Percentiles rank a stretch among this genome's conserved stretches.
These are phyloP conservation scores for Aspergillus fumigatus DNA, from an alignment of 2,329 filamentous ascomycete species.

Conservation along the genomic window DNA sequence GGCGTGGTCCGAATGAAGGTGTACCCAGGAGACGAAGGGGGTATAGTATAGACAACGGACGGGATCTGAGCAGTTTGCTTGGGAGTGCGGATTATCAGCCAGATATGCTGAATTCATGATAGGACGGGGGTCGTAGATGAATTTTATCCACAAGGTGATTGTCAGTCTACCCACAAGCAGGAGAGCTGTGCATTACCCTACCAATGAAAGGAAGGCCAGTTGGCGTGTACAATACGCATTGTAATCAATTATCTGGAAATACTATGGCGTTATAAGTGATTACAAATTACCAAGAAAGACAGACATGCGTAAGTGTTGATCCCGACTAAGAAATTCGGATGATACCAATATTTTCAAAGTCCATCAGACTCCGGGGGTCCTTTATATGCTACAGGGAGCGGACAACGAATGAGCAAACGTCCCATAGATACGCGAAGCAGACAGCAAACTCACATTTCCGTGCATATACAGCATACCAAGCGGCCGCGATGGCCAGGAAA, in stretches of 20 bases:
- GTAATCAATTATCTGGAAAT: background rate
- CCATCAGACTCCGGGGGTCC: constrained; percentile 33
- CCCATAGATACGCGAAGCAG: background rate
- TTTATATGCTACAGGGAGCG: constrained; percentile 25
- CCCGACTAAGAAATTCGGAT: background rate
- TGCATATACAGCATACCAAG: constrained; percentile 51
- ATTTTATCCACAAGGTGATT: too few relatives aligned
- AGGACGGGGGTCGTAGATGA: background rate
- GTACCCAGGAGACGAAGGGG: constrained; percentile 21
- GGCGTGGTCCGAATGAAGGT: constrained; percentile 26
- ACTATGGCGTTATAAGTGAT: background rate
- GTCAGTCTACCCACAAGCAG: too few relatives aligned
- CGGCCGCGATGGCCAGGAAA: constrained; percentile 48
- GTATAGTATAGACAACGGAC: constrained; percentile 16
- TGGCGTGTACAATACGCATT: background rate
- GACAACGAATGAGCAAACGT: background rate
- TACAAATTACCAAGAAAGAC: background rate
- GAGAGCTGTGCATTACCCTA: background rate
- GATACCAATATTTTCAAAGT: background rate
- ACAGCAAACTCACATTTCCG: constrained; percentile 42
- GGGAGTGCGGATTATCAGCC: constrained; percentile 12
- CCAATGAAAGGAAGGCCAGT: background rate
- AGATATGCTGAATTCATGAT: constrained; percentile 3
- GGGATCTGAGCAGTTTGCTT: constrained; percentile 10
- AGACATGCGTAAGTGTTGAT: background rate